Percentiles rank a stretch among this genome's conserved stretches.
These are phyloP conservation scores for Speleostelium caveatum DNA, from an alignment of 78 protist genomes.

Conservation along the genomic window DNA sequence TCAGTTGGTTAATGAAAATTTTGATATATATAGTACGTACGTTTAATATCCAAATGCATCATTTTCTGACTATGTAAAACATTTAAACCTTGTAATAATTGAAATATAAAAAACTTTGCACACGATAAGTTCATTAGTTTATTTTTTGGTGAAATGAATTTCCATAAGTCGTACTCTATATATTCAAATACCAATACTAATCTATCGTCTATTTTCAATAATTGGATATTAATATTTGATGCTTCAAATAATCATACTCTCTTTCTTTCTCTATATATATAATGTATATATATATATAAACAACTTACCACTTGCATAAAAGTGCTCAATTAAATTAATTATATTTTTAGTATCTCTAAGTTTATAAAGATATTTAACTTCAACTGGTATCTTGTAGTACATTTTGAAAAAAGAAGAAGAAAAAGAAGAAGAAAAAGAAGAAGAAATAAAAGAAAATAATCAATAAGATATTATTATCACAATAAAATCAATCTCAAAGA, in stretches of 20 bases:
- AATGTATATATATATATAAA: neutral
- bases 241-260: too few species aligned
- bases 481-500: too few species aligned
- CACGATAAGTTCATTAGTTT: conserved; percentile 25
- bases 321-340: conserved; percentile 36
- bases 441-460: neutral
- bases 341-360: conserved; percentile 40
- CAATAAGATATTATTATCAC: too few species aligned
- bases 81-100: conserved; percentile 28
- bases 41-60: conserved; percentile 72
- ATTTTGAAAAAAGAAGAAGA: neutral
- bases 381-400: conserved; percentile 32
- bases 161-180: conserved; percentile 65
- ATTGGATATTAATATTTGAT: too few species aligned
- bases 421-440: neutral
- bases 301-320: conserved; percentile 43
- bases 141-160: conserved; percentile 56
- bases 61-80: conserved; percentile 29
- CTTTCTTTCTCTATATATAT: neutral
- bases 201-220: conserved; percentile 10
- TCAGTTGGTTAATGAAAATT: neutral
- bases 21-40: too few species aligned
- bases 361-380: conserved; percentile 56
- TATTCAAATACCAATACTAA: conserved; percentile 60
- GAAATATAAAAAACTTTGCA: conserved; percentile 33